phyloP scores from a whole-genome alignment of 345 rosid species.

The Arabis alpina region DNA sequence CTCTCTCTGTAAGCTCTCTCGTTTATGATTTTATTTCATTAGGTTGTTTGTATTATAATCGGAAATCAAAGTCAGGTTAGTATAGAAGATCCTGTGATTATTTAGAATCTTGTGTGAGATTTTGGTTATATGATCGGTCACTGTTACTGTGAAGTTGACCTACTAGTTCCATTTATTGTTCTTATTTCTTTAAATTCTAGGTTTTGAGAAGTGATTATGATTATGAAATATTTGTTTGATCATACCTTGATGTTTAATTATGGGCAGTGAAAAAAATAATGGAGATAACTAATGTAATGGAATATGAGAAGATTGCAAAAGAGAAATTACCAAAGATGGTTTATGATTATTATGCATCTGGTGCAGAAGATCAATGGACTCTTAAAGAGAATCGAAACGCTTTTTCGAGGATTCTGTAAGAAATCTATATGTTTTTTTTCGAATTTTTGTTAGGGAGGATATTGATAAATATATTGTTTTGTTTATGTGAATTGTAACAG shows the following conservation, averaged over 20 bases:
- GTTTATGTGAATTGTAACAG: slow-evolving; percentile 43
- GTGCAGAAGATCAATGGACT: slow-evolving; percentile 98
- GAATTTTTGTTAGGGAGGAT: background rate
- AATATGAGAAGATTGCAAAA: slow-evolving; percentile 85
- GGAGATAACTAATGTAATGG: slow-evolving; percentile 89
- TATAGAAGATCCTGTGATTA: slow-evolving; percentile 11
- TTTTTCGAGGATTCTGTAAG: slow-evolving; percentile 86
- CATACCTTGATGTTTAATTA: too few species aligned
- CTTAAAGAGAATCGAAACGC: slow-evolving; percentile 83
- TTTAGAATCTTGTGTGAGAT: background rate
- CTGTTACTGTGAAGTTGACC: background rate
- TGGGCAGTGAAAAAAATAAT: background rate
- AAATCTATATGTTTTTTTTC: too few species aligned
- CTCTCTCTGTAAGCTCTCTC: slow-evolving; percentile 9
- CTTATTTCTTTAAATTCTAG: background rate
- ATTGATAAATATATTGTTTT: background rate
- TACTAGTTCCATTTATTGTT: slow-evolving; percentile 10
- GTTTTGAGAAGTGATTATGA: slow-evolving; percentile 5
- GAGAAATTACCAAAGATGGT: slow-evolving; percentile 92
- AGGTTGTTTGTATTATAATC: slow-evolving; percentile 4
- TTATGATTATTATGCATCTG: slow-evolving; percentile 90
- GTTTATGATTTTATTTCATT: background rate
- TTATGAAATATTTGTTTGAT: background rate
- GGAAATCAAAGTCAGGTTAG: background rate
- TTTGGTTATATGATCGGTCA: slow-evolving; percentile 11